phyloP scores from a whole-genome alignment of 73 alveolate genomes.

The Stentor roeselii region DNA sequence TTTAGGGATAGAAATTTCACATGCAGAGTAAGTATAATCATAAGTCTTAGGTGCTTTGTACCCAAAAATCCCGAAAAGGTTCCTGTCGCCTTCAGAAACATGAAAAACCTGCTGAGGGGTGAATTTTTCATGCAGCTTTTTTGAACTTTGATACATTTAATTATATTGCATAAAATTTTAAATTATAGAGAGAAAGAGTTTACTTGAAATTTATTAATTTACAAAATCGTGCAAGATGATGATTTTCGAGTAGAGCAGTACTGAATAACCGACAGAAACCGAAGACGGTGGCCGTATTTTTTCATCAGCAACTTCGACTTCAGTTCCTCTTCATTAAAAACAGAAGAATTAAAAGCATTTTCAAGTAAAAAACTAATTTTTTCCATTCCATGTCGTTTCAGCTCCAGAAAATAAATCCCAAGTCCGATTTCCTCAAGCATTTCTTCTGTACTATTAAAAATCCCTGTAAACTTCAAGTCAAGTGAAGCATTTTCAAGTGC shows the following conservation, averaged over 20 bases:
- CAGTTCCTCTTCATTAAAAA: neutral
- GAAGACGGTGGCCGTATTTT: neutral
- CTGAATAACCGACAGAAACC: neutral
- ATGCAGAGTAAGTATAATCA: neutral
- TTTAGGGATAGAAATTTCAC: neutral
- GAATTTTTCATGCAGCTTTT: neutral
- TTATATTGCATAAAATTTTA: no score
- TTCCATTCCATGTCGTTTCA: neutral
- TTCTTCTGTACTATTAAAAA: no score
- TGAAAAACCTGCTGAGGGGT: neutral
- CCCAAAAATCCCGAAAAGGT: neutral
- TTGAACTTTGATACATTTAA: neutral
- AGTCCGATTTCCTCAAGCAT: neutral
- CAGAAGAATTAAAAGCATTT: neutral
- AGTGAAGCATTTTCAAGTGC: no score
- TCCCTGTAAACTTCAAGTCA: no score
- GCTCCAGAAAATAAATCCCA: neutral
- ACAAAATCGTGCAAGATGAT: no score
- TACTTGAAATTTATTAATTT: no score
- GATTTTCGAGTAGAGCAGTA: no score
- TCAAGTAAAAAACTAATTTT: no score
- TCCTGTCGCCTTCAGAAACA: neutral
- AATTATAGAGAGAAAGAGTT: no score
- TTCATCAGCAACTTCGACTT: neutral
- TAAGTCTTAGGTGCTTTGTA: conserved; percentile 5